Conservation (phyloP, 164 flowering plant species). For the Malania oleifera region DNA sequence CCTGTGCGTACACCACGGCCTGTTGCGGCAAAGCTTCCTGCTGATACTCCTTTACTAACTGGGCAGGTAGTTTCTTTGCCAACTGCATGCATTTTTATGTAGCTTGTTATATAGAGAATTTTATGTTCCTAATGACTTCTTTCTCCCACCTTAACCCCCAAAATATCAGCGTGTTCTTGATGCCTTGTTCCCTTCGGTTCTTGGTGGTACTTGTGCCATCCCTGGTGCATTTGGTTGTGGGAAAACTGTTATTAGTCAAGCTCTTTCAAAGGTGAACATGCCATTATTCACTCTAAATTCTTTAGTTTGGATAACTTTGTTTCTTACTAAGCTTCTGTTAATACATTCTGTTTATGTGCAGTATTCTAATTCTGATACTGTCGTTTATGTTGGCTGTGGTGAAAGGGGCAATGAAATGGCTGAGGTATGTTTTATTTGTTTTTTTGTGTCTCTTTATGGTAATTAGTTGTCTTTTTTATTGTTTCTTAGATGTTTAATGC, state of each 20-base stretch:
- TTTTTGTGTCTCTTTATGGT: background rate
- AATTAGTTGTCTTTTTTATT: background rate
- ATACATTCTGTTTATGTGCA: constrained; percentile 31
- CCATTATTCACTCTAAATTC: background rate
- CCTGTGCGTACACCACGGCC: constrained; percentile 99
- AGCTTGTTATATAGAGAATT: background rate
- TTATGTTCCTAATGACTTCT: constrained; percentile 14
- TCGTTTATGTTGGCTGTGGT: constrained; percentile 99
- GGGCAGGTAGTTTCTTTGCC: constrained; percentile 65
- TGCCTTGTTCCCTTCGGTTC: constrained; percentile 99
- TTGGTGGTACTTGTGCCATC: constrained; percentile 99
- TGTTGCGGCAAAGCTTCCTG: constrained; percentile 94
- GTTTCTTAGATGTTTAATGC: background rate
- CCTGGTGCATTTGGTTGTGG: constrained; percentile 99
- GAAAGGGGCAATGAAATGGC: constrained; percentile 99
- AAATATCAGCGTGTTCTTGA: constrained; percentile 96
- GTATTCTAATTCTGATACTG: constrained; percentile 99
- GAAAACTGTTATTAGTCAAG: constrained; percentile 99
- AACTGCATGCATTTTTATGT: background rate
- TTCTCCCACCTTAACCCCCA: background rate
- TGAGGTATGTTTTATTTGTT: constrained; percentile 48
- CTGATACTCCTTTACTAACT: constrained; percentile 97
- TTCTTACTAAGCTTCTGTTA: background rate
- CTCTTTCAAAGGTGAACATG: constrained; percentile 85
- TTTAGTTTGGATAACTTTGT: constrained; percentile 2